A percentile compares a stretch with the other conserved stretches of the same genome.
Conservation (phyloP, 2,329 filamentous ascomycete genomes). For the Fusarium proliferatum region DNA sequence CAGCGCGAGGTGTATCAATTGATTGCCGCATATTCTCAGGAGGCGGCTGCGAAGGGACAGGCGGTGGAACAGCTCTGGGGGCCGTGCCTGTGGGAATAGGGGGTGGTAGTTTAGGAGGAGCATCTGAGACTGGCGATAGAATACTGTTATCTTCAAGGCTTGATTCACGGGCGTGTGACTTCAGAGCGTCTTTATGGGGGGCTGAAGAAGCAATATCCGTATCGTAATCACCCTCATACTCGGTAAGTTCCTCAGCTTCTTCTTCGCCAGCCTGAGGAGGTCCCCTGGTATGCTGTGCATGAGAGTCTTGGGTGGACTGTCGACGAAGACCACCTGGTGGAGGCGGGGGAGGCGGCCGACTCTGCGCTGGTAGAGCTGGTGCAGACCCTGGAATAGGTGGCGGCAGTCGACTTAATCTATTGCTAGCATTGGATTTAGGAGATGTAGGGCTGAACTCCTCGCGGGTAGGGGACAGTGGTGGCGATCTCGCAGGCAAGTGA, state of each 20-base stretch:
- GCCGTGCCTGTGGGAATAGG: constrained; percentile 65
- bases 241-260: constrained; percentile 83
- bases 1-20: constrained; percentile 75
- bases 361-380: constrained; percentile 62
- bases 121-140: constrained; percentile 63
- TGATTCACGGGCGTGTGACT: constrained; percentile 80
- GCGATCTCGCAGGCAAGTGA: constrained; percentile 48
- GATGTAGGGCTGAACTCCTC: constrained; percentile 57
- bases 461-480: constrained; percentile 45
- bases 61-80: constrained; percentile 72
- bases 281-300: constrained; percentile 55
- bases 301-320: constrained; percentile 68
- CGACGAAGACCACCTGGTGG: constrained; percentile 67
- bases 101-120: constrained; percentile 61
- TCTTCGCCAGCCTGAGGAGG: constrained; percentile 65
- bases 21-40: constrained; percentile 69
- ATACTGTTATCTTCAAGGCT: constrained; percentile 78
- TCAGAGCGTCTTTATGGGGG: constrained; percentile 94
- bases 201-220: constrained; percentile 95
- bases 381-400: constrained; percentile 70
- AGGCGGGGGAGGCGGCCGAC: constrained; percentile 74
- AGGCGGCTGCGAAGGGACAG: constrained; percentile 70
- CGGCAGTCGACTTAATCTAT: constrained; percentile 67
- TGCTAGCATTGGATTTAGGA: constrained; percentile 57
- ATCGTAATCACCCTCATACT: constrained; percentile 98